Conservation (phyloP, 2,329 filamentous ascomycete genomes). For the Lasiodiplodia sp. region DNA sequence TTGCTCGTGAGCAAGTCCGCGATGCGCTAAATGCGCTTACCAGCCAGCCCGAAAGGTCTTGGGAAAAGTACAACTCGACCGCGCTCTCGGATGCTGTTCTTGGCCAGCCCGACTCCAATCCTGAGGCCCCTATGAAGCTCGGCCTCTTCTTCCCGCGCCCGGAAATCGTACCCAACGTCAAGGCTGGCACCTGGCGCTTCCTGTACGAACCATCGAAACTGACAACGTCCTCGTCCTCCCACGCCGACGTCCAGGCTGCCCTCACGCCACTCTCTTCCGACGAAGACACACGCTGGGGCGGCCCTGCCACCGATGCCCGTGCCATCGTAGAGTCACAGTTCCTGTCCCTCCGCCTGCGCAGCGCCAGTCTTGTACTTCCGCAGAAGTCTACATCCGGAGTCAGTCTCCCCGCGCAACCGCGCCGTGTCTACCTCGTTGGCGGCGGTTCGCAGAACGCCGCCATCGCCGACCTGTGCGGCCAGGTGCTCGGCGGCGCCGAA, state of each 20-base stretch:
- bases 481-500: conserved; percentile 87
- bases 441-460: conserved; percentile 89
- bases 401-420: conserved; percentile 78
- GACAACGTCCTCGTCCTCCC: conserved; percentile 39
- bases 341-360: conserved; percentile 86
- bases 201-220: conserved; percentile 56
- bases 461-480: conserved; percentile 82
- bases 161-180: conserved; percentile 93
- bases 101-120: conserved; percentile 59
- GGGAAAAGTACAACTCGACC: conserved; percentile 80
- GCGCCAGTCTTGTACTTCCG: conserved; percentile 71
- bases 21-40: conserved; percentile 72
- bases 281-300: conserved; percentile 60
- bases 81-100: conserved; percentile 74
- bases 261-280: conserved; percentile 55
- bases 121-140: conserved; percentile 72
- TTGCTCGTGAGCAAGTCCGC: conserved; percentile 88
- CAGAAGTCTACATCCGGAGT: conserved; percentile 51
- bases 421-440: conserved; percentile 91
- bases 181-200: conserved; percentile 86
- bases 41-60: conserved; percentile 62
- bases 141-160: conserved; percentile 95
- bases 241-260: conserved; percentile 37
- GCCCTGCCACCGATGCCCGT: conserved; percentile 74
- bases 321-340: conserved; percentile 94